Evolutionary conservation across 345 rosid species (phyloP).

Genomic region (Linum usitatissimum): DNA sequence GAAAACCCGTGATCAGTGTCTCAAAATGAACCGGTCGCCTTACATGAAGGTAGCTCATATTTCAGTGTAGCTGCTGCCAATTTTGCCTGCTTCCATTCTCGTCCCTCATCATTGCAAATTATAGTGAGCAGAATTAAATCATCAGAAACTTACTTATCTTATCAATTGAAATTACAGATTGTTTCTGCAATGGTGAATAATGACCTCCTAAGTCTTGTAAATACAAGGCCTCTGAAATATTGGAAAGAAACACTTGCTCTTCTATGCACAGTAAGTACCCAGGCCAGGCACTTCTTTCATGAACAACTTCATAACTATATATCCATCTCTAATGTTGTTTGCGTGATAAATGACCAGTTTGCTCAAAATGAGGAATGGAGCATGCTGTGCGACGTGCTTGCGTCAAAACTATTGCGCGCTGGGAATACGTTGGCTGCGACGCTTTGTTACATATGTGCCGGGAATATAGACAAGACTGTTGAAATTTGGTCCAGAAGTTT

Average conservation of each 20-base stretch:
- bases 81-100: background rate
- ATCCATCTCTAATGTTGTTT: slow-evolving; percentile 6
- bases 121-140: background rate
- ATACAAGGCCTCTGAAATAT: slow-evolving; percentile 62
- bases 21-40: slow-evolving; percentile 64
- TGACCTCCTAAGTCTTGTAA: slow-evolving; percentile 69
- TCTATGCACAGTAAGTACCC: slow-evolving; percentile 69
- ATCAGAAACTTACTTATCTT: background rate
- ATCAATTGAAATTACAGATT: slow-evolving; percentile 36
- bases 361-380: slow-evolving; percentile 89
- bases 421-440: slow-evolving; percentile 86
- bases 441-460: slow-evolving; percentile 90
- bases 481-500: slow-evolving; percentile 96
- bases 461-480: slow-evolving; percentile 93
- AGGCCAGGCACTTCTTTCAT: background rate
- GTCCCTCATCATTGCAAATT: background rate
- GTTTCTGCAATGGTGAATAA: slow-evolving; percentile 94
- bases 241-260: slow-evolving; percentile 99
- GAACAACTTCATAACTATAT: background rate
- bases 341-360: slow-evolving; percentile 45
- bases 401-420: slow-evolving; percentile 63
- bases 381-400: slow-evolving; percentile 68
- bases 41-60: slow-evolving; percentile 54
- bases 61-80: background rate
- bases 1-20: slow-evolving; percentile 75